Conservation (phyloP, 306 rosid genomes). For the Chamaecrista fasciculata region DNA sequence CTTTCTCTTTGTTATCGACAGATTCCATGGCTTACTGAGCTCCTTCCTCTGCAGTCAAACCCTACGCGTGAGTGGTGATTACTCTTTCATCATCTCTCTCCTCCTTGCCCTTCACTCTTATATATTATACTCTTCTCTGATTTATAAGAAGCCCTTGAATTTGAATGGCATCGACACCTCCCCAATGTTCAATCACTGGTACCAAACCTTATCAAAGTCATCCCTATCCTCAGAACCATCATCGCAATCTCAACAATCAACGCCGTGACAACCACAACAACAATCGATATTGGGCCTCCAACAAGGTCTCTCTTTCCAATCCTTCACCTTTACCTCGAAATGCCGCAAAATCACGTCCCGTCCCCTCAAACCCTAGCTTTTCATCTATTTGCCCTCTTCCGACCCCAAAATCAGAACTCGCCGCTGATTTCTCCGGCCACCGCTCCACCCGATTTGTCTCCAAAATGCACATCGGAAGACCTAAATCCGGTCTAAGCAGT, state of each 20-base stretch:
- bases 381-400: slow-evolving; percentile 48
- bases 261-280: slow-evolving; percentile 34
- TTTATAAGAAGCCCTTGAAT: not conserved
- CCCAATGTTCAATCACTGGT: slow-evolving; percentile 54
- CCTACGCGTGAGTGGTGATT: too few relatives aligned
- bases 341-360: slow-evolving; percentile 30
- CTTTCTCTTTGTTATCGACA: too few relatives aligned
- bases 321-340: slow-evolving; percentile 34
- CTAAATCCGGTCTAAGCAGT: slow-evolving; percentile 44
- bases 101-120: not conserved
- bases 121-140: slow-evolving; percentile 16
- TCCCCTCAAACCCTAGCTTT: slow-evolving; percentile 44
- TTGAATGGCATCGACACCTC: slow-evolving; percentile 69
- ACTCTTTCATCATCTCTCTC: not conserved
- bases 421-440: slow-evolving; percentile 71
- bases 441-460: slow-evolving; percentile 77
- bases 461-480: slow-evolving; percentile 71
- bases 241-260: slow-evolving; percentile 37
- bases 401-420: slow-evolving; percentile 46
- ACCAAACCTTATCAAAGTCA: slow-evolving; percentile 49
- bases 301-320: slow-evolving; percentile 46
- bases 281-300: slow-evolving; percentile 45
- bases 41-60: not conserved
- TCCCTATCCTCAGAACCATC: slow-evolving; percentile 42
- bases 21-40: slow-evolving; percentile 13